phyloP scores from a whole-genome alignment of 2,329 filamentous ascomycete species.

The Pseudogymnoascus sp. region DNA sequence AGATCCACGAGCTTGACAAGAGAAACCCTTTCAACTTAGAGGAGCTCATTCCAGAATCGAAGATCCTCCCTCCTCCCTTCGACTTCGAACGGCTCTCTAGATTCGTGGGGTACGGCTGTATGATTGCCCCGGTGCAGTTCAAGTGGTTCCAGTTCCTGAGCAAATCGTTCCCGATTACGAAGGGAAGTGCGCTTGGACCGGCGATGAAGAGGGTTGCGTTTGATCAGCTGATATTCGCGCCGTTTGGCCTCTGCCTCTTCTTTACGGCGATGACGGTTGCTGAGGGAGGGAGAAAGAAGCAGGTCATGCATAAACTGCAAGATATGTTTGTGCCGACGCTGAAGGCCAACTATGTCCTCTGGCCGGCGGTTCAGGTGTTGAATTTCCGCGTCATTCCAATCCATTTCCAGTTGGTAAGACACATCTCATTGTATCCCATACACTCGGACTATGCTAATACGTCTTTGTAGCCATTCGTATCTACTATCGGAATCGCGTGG shows the following conservation, averaged over 20 bases:
- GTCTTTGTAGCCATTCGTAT: slow-evolving; percentile 75
- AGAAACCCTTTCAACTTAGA: slow-evolving; percentile 60
- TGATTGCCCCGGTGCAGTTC: slow-evolving; percentile 92
- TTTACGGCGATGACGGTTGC: slow-evolving; percentile 95
- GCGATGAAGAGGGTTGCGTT: slow-evolving; percentile 85
- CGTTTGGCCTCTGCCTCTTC: slow-evolving; percentile 67
- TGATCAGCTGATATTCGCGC: slow-evolving; percentile 90
- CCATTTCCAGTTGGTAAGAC: slow-evolving; percentile 87
- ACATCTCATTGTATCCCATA: neutral
- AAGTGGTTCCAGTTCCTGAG: slow-evolving; percentile 90
- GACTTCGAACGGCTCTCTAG: slow-evolving; percentile 90
- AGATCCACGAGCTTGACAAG: slow-evolving; percentile 79
- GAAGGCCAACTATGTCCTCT: slow-evolving; percentile 91
- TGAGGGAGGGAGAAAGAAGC: slow-evolving; percentile 78
- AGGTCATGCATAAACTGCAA: slow-evolving; percentile 73
- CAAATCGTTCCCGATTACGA: slow-evolving; percentile 73
- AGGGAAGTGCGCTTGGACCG: slow-evolving; percentile 62
- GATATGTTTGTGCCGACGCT: slow-evolving; percentile 91
- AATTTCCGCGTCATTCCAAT: slow-evolving; percentile 95
- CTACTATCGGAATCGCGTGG: slow-evolving; percentile 92
- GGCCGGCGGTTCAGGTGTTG: slow-evolving; percentile 91
- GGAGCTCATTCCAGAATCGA: slow-evolving; percentile 59
- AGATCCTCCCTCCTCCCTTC: slow-evolving; percentile 66
- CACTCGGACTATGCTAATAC: slow-evolving; percentile 9
- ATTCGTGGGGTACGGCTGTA: slow-evolving; percentile 96